Base-by-base conservation (phyloP, 495 filamentous ascomycete species). In the Trichocladium uniseriatum region DNA sequence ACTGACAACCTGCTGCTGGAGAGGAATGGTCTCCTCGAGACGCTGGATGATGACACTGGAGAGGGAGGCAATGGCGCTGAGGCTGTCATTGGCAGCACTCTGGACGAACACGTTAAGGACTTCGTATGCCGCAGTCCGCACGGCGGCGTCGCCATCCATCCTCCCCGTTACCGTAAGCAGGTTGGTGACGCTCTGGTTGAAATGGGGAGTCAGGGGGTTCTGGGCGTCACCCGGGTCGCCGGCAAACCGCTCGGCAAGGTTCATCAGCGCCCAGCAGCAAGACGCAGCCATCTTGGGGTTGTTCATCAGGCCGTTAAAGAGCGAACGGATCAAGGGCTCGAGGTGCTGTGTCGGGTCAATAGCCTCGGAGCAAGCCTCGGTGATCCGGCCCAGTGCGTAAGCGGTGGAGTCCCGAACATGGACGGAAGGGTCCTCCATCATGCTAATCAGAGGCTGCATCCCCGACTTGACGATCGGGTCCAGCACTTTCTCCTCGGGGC, bases 231-330 rank as follows among this genome's bases (percentile, higher is more conserved):
- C 87, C 37, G 68, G 62, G 27, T 95, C 89, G 18, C 87, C 87
- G 14, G 86, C 84, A 63, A 97, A 98, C 27, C 89, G 82, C 58
- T 97, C 92, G 20, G 91, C 91, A 51, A 98, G 80, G 62, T 96
- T 98, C 90, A 98, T 98, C 52, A 98, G 70, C 31, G 92, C 89
- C 91, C 94, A 97, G 71, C 92, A 98, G 79, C 94, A 97, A 16
- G 94, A 97, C 49, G 84, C 82, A 38, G 92, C 92, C 81, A 98
- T 97, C 75, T 94, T 95, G 36, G 91, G 83, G 63, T 86, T 91
- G 71, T 86, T 94, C 44, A 89, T 78, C 45, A 95, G 74, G 38
- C 91, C 92, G 38, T 79, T 80, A 68, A 98, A 97, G n/a, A 98
- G 79, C 46, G 89, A 83, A 28, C 76, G 76, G 55, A 97, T 87